These are phyloP conservation scores for Biscutella laevigata DNA, from an alignment of 441 rosid genomes.

Conservation along the genomic window DNA sequence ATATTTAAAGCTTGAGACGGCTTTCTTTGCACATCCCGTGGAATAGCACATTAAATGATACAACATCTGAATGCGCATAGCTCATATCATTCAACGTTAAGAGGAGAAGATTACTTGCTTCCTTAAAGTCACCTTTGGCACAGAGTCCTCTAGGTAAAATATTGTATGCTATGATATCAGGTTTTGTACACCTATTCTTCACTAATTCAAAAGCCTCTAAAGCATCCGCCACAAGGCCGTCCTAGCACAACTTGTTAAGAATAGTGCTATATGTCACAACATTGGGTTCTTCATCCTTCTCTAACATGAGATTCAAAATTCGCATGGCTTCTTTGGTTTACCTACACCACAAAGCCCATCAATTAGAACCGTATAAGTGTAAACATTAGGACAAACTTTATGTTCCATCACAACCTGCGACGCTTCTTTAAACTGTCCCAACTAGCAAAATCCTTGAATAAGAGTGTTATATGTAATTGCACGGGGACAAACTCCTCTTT, in stretches of 20 bases:
- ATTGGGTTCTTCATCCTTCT: conserved; percentile 40
- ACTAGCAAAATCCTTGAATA: conserved; percentile 34
- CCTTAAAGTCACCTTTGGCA: conserved; percentile 45
- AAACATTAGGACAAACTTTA: conserved; percentile 44
- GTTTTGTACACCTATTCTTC: conserved; percentile 37
- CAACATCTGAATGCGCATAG: conserved; percentile 37
- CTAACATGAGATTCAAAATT: conserved; percentile 41
- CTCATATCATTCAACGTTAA: conserved; percentile 30
- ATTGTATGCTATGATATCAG: conserved; percentile 44
- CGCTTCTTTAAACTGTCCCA: conserved; percentile 37
- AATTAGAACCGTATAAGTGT: conserved; percentile 39
- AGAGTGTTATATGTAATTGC: conserved; percentile 34
- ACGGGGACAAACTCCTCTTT: conserved; percentile 31
- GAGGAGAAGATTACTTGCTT: conserved; percentile 44
- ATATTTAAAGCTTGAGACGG: conserved; percentile 33
- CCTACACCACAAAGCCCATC: conserved; percentile 51
- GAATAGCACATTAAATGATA: conserved; percentile 35
- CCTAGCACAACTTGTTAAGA: conserved; percentile 49
- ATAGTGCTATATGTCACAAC: conserved; percentile 48
- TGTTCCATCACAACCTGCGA: conserved; percentile 31
- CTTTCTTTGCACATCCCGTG: conserved; percentile 35
- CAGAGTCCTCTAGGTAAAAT: conserved; percentile 48
- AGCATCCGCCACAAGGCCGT: conserved; percentile 41
- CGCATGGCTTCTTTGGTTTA: conserved; percentile 39
- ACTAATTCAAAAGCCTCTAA: conserved; percentile 33